Percentiles rank a stretch among this genome's conserved stretches.
Conservation (phyloP, 31 red algal genomes). For the Porphyra umbilicalis region DNA sequence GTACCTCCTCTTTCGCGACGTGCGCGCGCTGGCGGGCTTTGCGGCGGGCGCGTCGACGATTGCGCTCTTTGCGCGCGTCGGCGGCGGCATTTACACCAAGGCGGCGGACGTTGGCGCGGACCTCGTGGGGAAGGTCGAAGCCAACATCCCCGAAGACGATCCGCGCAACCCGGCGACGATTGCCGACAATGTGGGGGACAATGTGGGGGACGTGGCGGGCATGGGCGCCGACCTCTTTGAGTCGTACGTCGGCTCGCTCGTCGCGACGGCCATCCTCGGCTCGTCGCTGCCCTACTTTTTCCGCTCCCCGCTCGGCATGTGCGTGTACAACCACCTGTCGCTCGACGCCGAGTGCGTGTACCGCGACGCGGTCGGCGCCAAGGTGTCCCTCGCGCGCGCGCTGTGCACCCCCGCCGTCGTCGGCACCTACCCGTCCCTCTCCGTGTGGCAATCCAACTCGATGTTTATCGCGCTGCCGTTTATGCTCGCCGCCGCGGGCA, state of each 20-base stretch:
- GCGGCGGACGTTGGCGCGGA: conserved; percentile 79
- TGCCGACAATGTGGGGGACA: conserved; percentile 53
- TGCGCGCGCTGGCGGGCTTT: conserved; percentile 24
- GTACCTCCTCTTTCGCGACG: conserved; percentile 1
- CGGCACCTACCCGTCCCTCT: conserved; percentile 4
- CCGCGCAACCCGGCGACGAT: conserved; percentile 66
- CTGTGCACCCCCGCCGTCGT: conserved; percentile 3
- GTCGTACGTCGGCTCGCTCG: conserved; percentile 28
- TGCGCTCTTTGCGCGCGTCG: conserved; percentile 58
- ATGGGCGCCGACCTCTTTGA: conserved; percentile 52
- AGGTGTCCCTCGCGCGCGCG: conserved; percentile 10
- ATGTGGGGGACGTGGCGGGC: conserved; percentile 48
- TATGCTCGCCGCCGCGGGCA: conserved; percentile 14
- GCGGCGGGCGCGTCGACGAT: conserved; percentile 45
- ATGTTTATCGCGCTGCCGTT: conserved; percentile 32
- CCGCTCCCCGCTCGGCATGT: conserved; percentile 16
- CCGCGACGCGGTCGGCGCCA: not conserved
- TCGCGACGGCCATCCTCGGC: conserved; percentile 58
- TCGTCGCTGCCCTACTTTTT: conserved; percentile 34
- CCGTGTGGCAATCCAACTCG: not conserved
- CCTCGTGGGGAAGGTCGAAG: conserved; percentile 71
- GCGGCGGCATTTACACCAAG: conserved; percentile 79
- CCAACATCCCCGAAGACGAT: conserved; percentile 70
- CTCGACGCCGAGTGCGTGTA: conserved; percentile 19
- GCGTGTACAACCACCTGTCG: conserved; percentile 27